A percentile compares a stretch with the other conserved stretches of the same genome.
Evolutionary conservation across 495 filamentous ascomycete species (phyloP).

Genomic region (Neurospora sp.): DNA sequence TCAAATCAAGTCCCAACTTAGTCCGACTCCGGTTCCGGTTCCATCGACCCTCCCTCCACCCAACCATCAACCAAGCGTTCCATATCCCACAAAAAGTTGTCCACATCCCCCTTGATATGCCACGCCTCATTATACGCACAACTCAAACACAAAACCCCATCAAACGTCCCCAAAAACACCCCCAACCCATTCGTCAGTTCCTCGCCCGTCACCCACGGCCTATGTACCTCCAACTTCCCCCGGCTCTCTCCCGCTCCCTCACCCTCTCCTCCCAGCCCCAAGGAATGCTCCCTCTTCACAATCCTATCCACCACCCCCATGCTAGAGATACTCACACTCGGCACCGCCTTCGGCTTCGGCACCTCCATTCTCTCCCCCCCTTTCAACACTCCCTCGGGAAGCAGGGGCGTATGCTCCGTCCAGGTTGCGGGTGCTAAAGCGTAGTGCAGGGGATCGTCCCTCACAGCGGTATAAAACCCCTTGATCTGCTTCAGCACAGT

Average conservation of each 20-base stretch:
- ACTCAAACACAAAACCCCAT: conserved; percentile 22
- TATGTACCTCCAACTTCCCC: conserved; percentile 17
- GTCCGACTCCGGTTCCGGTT: too few species aligned
- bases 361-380: conserved; percentile 10
- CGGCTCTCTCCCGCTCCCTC: background rate
- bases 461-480: background rate
- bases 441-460: conserved; percentile 3
- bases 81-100: conserved; percentile 12
- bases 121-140: conserved; percentile 33
- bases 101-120: conserved; percentile 19
- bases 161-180: conserved; percentile 28
- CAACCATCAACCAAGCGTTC: background rate
- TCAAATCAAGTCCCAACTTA: too few species aligned
- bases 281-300: conserved; percentile 3
- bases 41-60: background rate
- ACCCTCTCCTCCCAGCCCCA: background rate
- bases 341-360: conserved; percentile 18
- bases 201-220: conserved; percentile 34
- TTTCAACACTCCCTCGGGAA: background rate
- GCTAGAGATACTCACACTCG: conserved; percentile 31
- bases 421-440: conserved; percentile 13
- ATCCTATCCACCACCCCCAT: conserved; percentile 25
- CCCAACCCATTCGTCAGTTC: conserved; percentile 30
- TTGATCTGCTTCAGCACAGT: background rate
- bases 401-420: conserved; percentile 12